These are phyloP conservation scores for Tinospora cordifolia DNA, from an alignment of 164 flowering plant genomes.

Conservation along the genomic window DNA sequence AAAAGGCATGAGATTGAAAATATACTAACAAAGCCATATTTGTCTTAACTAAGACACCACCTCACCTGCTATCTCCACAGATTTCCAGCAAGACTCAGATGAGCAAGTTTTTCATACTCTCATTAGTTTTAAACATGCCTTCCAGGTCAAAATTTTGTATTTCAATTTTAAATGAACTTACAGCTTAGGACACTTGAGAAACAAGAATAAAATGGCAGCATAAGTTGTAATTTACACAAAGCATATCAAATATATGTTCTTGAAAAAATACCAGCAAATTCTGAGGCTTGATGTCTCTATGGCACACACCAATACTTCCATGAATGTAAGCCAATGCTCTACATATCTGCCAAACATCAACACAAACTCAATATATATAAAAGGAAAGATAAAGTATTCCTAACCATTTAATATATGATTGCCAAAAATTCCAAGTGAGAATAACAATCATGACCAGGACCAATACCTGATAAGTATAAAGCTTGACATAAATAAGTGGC, in stretches of 20 bases:
- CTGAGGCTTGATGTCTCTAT: constrained; percentile 67
- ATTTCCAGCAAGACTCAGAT: background rate
- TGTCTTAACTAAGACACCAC: too few relatives aligned
- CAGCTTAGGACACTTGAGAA: background rate
- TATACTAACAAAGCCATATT: background rate
- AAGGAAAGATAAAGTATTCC: background rate
- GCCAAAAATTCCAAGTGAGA: background rate
- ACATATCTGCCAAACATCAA: constrained; percentile 36
- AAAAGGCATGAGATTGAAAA: background rate
- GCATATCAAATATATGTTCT: background rate
- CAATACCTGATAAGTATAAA: constrained; percentile 49
- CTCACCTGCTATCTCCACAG: background rate
- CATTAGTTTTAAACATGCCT: background rate
- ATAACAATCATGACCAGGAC: background rate
- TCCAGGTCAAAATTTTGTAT: background rate
- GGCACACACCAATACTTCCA: constrained; percentile 54
- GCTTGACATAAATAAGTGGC: constrained; percentile 51
- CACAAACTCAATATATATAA: background rate
- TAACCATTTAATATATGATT: background rate
- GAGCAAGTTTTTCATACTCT: background rate
- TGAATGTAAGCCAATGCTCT: constrained; percentile 57
- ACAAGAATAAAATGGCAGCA: background rate
- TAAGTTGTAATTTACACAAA: background rate
- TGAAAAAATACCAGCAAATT: constrained; percentile 41
- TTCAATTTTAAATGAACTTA: background rate